A percentile compares a stretch with the other conserved stretches of the same genome.
Evolutionary conservation across 345 rosid genomes (phyloP).

Genomic region (Eutrema yunnanense): DNA sequence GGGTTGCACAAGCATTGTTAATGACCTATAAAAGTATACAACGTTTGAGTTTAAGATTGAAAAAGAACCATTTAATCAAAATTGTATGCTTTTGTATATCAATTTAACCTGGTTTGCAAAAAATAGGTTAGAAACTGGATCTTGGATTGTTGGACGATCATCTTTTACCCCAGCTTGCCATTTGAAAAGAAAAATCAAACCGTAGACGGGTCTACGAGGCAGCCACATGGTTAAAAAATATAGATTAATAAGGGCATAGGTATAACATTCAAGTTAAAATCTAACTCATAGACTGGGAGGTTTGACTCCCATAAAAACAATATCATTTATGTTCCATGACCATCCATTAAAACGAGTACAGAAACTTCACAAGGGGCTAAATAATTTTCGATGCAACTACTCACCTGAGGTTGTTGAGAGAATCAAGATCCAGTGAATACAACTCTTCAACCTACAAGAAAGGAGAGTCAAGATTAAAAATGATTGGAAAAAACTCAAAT

Average conservation of each 20-base stretch:
- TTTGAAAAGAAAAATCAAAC: conserved; percentile 94
- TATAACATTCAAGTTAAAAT: neutral
- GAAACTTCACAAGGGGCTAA: neutral
- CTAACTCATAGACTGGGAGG: neutral
- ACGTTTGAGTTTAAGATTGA: neutral
- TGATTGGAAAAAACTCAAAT: neutral
- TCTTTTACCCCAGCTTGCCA: conserved; percentile 94
- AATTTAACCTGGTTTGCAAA: conserved; percentile 84
- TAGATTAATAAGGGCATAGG: neutral
- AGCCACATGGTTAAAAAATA: conserved; percentile 5
- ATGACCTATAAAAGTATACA: conserved; percentile 51
- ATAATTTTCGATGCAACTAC: conserved; percentile 3
- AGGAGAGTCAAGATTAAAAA: neutral
- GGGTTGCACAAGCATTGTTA: conserved; percentile 98
- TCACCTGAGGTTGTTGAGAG: conserved; percentile 80
- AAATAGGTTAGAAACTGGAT: conserved; percentile 71
- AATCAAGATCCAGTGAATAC: conserved; percentile 87
- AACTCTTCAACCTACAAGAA: conserved; percentile 80
- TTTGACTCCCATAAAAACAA: neutral
- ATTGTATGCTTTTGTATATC: neutral
- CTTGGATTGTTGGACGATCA: conserved; percentile 75
- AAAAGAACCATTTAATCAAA: neutral
- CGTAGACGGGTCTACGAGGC: conserved; percentile 75
- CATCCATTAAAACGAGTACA: neutral
- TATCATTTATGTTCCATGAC: neutral